These are phyloP conservation scores for Monosporascus sp. DNA, from an alignment of 2,329 filamentous ascomycete species.

Conservation along the genomic window DNA sequence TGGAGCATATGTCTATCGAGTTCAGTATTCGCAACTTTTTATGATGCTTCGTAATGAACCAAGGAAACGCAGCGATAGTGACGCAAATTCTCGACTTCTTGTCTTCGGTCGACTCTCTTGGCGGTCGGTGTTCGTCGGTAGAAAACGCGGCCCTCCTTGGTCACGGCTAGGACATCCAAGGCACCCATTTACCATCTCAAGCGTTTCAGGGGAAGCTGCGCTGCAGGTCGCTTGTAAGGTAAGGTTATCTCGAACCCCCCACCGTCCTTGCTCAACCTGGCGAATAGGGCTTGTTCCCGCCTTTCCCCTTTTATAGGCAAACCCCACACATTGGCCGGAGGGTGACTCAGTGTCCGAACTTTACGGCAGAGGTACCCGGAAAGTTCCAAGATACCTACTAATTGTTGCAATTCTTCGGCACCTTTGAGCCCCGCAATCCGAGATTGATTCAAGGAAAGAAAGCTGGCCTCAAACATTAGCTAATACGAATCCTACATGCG, in stretches of 20 bases:
- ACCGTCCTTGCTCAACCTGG: neutral
- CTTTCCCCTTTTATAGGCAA: neutral
- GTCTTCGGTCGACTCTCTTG: neutral
- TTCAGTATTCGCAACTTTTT: too few relatives aligned
- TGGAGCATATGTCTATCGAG: too few relatives aligned
- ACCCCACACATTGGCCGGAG: too few relatives aligned
- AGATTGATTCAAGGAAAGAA: neutral
- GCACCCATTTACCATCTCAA: too few relatives aligned
- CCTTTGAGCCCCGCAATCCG: neutral
- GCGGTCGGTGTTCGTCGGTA: neutral
- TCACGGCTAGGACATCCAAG: too few relatives aligned
- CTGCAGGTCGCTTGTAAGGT: neutral
- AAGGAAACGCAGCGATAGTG: neutral
- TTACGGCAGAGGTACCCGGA: neutral
- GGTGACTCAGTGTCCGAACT: neutral
- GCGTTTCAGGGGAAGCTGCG: neutral
- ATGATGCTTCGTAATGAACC: neutral
- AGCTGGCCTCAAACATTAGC: neutral
- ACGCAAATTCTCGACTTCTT: neutral
- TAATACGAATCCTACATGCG: neutral
- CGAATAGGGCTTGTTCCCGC: neutral
- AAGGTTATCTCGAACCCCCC: neutral
- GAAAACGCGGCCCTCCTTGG: neutral
- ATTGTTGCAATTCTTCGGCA: too few relatives aligned
- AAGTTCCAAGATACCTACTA: too few relatives aligned